Percentiles rank a stretch among this genome's conserved stretches.
These are phyloP conservation scores for Acidiella bohemica DNA, from an alignment of 495 filamentous ascomycete genomes.

Conservation along the genomic window DNA sequence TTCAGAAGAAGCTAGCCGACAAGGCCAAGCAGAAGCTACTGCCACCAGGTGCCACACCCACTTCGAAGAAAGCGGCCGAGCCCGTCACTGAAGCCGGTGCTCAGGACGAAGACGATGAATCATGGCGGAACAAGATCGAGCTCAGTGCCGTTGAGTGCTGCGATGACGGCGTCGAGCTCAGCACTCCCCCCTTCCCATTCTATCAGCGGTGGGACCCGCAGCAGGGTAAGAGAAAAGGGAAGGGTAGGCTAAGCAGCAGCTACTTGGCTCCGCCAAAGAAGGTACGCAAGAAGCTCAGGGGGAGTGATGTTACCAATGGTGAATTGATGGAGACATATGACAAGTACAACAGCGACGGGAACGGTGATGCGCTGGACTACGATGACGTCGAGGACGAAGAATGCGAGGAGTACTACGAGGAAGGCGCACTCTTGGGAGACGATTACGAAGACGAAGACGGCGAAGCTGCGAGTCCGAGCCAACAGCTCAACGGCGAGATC, in stretches of 20 bases:
- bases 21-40: conserved; percentile 1
- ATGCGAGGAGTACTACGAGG: conserved; percentile 30
- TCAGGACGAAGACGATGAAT: conserved; percentile 28
- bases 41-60: background rate
- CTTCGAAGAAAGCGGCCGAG: background rate
- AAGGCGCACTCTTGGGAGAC: conserved; percentile 26
- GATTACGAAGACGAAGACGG: conserved; percentile 24
- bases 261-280: conserved; percentile 34
- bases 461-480: conserved; percentile 24
- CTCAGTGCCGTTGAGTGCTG: conserved; percentile 74
- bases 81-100: conserved; percentile 15
- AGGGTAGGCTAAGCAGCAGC: conserved; percentile 32
- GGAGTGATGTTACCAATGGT: background rate
- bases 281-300: conserved; percentile 39
- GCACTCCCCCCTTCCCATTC: conserved; percentile 79
- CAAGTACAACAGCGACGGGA: conserved; percentile 18
- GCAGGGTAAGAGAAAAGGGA: conserved; percentile 34
- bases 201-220: conserved; percentile 75
- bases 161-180: conserved; percentile 36
- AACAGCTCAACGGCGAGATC: conserved; percentile 9
- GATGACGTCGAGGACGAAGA: conserved; percentile 24
- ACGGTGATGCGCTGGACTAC: conserved; percentile 30
- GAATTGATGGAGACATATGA: conserved; percentile 20
- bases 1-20: conserved; percentile 41
- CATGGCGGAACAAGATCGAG: conserved; percentile 63